These are phyloP conservation scores for Alternaria postmessia DNA, from an alignment of 2,329 filamentous ascomycete species.

Conservation along the genomic window DNA sequence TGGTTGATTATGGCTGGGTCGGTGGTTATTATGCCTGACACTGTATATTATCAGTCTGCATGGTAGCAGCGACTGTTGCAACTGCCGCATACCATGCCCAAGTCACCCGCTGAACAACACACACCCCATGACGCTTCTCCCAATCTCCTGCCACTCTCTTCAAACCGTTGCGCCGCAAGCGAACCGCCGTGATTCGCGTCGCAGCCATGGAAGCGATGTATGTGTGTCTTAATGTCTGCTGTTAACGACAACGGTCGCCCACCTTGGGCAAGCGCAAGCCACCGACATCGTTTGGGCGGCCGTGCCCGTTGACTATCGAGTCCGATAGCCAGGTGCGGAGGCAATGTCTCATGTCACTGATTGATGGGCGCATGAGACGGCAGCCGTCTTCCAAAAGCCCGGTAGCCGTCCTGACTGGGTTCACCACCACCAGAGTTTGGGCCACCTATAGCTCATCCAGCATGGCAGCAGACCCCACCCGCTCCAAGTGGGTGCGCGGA, in stretches of 20 bases:
- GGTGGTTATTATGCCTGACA: not conserved
- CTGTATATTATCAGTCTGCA: not conserved
- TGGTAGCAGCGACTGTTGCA: not conserved
- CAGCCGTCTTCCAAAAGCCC: constrained; percentile 36
- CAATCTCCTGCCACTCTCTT: constrained; percentile 3
- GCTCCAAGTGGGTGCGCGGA: constrained; percentile 16
- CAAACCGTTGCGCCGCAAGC: not conserved
- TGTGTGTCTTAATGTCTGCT: constrained; percentile 19
- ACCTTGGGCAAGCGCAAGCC: constrained; percentile 26
- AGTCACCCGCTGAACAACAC: not conserved
- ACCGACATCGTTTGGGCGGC: constrained; percentile 28
- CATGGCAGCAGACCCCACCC: constrained; percentile 11
- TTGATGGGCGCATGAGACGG: constrained; percentile 35
- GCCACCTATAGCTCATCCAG: constrained; percentile 7
- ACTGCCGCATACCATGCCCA: constrained; percentile 1
- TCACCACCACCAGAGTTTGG: not conserved
- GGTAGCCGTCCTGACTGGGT: constrained; percentile 30
- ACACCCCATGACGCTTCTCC: not conserved
- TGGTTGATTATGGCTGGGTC: not conserved
- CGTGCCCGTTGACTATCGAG: constrained; percentile 27
- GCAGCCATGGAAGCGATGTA: not conserved
- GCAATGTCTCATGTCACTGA: constrained; percentile 34
- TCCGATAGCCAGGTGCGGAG: constrained; percentile 35
- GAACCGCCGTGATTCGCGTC: constrained; percentile 2
- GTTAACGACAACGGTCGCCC: constrained; percentile 6